Evolutionary conservation across 2,329 filamentous ascomycete species (phyloP), one percentile per base, ranked within the genome.

Genomic region (Chaetomium sp.): DNA sequence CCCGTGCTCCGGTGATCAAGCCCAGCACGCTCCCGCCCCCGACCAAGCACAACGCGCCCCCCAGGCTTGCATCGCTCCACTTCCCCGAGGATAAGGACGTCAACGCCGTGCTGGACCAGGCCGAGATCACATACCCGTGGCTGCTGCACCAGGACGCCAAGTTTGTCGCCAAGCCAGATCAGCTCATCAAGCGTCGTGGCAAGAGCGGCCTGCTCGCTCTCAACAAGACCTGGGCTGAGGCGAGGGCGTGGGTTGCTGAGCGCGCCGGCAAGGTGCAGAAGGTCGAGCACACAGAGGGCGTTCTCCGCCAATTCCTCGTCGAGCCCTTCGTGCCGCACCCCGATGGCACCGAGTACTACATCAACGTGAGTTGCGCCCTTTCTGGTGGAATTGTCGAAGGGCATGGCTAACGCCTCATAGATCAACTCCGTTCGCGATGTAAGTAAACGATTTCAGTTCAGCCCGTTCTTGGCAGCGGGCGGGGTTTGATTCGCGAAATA

Each of bases 341-440:
- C 70, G 87, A 93, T 74, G 90, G 93, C 79, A 97, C 94, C 70
- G 95, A 99, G 82, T 98, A 98, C 85, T 99, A 99, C 83, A 97
- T 99, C 85, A 97, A 97, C 89, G 70, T 72, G 60, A 66, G 70
- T 70, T 12, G 54, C 27, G 33, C 42, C 23, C 29, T 27, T 12
- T 12, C 19, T 23, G n/a, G 25, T 10, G 33, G 16, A 49, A 23
- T 9, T 10, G 21, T 38, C 19, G 19, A 29, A 21, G 31, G 31
- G 38, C 33, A 45, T n/a, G 27, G 67, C 69, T 72, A 67, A 72
- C 67, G 35, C 57, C 57, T 60, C 61, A 38, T 66, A 72, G 70
- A 99, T 99, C 85, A 95, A 97, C 87, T 98, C 95, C 69, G 93
- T 97, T 76, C 91, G 95, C 85, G 95, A 98, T 89, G 95, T 98